Evolutionary conservation across 495 filamentous ascomycete genomes (phyloP).

Genomic region (Alectoria sarmentosa): DNA sequence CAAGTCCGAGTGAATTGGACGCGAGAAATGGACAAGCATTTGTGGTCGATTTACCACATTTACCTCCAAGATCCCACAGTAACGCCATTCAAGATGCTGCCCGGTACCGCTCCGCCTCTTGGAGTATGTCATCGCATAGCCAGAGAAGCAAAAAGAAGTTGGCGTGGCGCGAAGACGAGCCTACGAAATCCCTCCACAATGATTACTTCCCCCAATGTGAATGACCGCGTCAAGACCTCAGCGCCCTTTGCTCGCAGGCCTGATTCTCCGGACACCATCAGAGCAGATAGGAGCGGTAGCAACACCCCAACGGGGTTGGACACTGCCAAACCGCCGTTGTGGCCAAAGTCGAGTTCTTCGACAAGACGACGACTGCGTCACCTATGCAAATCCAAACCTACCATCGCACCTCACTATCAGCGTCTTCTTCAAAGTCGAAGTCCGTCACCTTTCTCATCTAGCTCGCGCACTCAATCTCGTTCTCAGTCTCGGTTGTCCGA

Average conservation of each 20-base stretch:
- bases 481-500: slow-evolving; percentile 28
- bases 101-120: slow-evolving; percentile 77
- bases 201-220: slow-evolving; percentile 9
- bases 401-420: slow-evolving; percentile 58
- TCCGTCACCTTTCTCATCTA: slow-evolving; percentile 58
- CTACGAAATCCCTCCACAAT: slow-evolving; percentile 18
- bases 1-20: slow-evolving; percentile 52
- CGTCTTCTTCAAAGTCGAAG: slow-evolving; percentile 65
- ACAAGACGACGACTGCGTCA: slow-evolving; percentile 75
- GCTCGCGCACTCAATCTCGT: slow-evolving; percentile 24
- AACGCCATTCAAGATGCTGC: slow-evolving; percentile 87
- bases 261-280: slow-evolving; percentile 36
- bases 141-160: slow-evolving; percentile 74
- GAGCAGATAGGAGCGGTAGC: slow-evolving; percentile 49
- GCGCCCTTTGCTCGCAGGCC: slow-evolving; percentile 9
- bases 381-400: slow-evolving; percentile 71
- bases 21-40: slow-evolving; percentile 80
- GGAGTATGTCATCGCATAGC: slow-evolving; percentile 88
- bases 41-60: slow-evolving; percentile 84
- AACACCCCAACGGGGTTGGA: slow-evolving; percentile 52
- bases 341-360: slow-evolving; percentile 77
- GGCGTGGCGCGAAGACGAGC: slow-evolving; percentile 50
- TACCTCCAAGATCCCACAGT: slow-evolving; percentile 89
- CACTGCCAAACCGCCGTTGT: slow-evolving; percentile 39
- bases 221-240: not conserved